A percentile compares a stretch with the other conserved stretches of the same genome.
phyloP scores from a whole-genome alignment of 352 stramenopile genomes.

The Globisporangium megalacanthum region DNA sequence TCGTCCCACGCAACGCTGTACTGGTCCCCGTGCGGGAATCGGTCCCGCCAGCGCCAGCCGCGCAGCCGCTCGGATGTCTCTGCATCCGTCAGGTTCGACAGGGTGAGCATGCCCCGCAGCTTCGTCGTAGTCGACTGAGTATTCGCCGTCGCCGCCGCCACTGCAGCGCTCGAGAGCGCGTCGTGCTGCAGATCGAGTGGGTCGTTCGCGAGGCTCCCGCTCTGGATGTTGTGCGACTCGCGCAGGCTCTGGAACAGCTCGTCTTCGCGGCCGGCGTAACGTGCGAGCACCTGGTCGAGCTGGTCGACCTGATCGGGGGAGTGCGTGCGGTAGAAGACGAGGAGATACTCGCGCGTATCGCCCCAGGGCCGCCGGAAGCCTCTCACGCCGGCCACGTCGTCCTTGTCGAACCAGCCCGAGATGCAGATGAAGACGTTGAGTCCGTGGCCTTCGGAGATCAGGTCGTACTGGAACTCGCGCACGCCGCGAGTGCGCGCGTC shows the following conservation, averaged over 20 bases:
- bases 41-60: conserved; percentile 79
- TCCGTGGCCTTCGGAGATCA: conserved; percentile 66
- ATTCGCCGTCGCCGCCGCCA: neutral
- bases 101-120: conserved; percentile 2
- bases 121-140: neutral
- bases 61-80: conserved; percentile 22
- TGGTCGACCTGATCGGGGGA: conserved; percentile 74
- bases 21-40: conserved; percentile 74
- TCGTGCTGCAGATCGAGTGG: conserved; percentile 32
- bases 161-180: conserved; percentile 16
- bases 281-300: conserved; percentile 66
- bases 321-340: conserved; percentile 56
- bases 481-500: conserved; percentile 69
- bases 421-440: conserved; percentile 88
- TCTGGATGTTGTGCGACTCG: conserved; percentile 39
- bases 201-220: conserved; percentile 19
- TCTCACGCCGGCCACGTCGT: conserved; percentile 32
- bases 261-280: conserved; percentile 74
- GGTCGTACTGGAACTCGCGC: conserved; percentile 77
- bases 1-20: conserved; percentile 82
- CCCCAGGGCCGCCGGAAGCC: conserved; percentile 70
- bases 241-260: conserved; percentile 72
- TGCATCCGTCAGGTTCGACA: conserved; percentile 4
- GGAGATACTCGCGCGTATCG: conserved; percentile 67
- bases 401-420: conserved; percentile 75